These are phyloP conservation scores for Tetrahymena thermophila DNA, from an alignment of 73 alveolate genomes.

Conservation along the genomic window DNA sequence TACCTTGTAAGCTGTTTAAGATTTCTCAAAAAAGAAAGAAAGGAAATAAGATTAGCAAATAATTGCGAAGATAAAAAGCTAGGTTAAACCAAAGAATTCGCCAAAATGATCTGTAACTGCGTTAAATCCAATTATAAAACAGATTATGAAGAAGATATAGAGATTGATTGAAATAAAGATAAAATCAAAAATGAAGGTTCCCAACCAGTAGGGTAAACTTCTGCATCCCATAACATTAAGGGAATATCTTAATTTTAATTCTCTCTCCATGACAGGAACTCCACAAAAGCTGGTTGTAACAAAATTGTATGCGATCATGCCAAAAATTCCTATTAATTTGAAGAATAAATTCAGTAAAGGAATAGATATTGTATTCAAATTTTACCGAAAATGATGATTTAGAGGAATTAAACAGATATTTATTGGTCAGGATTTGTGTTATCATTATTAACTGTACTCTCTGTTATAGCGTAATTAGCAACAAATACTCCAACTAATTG, in stretches of 20 bases:
- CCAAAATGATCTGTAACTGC: conserved; percentile 19
- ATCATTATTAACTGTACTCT: not conserved
- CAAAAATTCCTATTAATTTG: not conserved
- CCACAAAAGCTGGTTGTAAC: not conserved
- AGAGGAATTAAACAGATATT: not conserved
- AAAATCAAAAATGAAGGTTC: conserved; percentile 24
- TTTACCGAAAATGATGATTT: not conserved
- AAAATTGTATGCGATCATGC: not conserved
- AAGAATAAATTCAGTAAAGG: not conserved
- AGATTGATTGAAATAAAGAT: conserved; percentile 2
- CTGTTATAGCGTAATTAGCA: not conserved
- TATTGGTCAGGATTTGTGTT: not conserved
- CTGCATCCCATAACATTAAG: conserved; percentile 38
- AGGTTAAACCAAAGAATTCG: not conserved
- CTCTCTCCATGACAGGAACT: conserved; percentile 28
- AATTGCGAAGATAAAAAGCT: conserved; percentile 8
- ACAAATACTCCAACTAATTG: not conserved
- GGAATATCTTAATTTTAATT: conserved; percentile 1
- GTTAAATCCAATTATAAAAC: conserved; percentile 7
- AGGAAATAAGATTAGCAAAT: conserved; percentile 6
- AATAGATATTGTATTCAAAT: not conserved
- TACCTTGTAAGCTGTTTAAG: conserved; percentile 7
- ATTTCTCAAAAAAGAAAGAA: conserved; percentile 1
- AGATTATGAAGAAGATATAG: not conserved
- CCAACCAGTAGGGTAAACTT: conserved; percentile 29